These are phyloP conservation scores for Backusella mclennaniae DNA, from an alignment of 192 early-diverging fungal species.

Conservation along the genomic window DNA sequence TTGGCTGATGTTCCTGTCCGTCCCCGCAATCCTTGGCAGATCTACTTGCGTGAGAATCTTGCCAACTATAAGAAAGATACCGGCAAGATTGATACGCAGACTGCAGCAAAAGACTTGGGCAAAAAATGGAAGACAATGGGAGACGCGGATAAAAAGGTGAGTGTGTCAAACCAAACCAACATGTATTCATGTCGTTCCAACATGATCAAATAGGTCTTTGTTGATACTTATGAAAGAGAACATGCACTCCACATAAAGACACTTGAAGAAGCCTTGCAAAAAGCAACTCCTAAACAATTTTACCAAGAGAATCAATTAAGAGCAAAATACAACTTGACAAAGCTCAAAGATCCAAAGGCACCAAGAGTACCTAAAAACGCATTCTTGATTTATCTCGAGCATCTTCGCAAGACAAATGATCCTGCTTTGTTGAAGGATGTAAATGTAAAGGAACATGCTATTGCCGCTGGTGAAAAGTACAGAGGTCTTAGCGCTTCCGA, in stretches of 20 bases:
- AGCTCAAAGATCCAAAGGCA: slow-evolving; percentile 29
- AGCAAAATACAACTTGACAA: slow-evolving; percentile 17
- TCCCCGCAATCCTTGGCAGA: slow-evolving; percentile 33
- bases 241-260: background rate
- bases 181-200: background rate
- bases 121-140: slow-evolving; percentile 21
- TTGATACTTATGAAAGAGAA: slow-evolving; percentile 4
- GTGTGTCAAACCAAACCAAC: background rate
- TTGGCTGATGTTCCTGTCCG: slow-evolving; percentile 21
- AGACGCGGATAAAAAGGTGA: slow-evolving; percentile 28
- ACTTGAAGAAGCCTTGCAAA: slow-evolving; percentile 5
- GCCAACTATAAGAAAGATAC: background rate
- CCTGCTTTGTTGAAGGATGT: background rate
- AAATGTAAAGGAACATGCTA: background rate
- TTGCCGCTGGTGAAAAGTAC: background rate
- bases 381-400: slow-evolving; percentile 25
- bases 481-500: background rate
- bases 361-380: slow-evolving; percentile 29
- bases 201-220: slow-evolving; percentile 13
- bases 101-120: background rate
- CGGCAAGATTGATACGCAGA: slow-evolving; percentile 10
- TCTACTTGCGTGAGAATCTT: slow-evolving; percentile 21
- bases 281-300: slow-evolving; percentile 29
- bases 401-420: slow-evolving; percentile 16
- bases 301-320: slow-evolving; percentile 28